Evolutionary conservation across 2,329 filamentous ascomycete species (phyloP), one percentile per base, ranked within the genome.

Genomic region (Xylariales sp.): DNA sequence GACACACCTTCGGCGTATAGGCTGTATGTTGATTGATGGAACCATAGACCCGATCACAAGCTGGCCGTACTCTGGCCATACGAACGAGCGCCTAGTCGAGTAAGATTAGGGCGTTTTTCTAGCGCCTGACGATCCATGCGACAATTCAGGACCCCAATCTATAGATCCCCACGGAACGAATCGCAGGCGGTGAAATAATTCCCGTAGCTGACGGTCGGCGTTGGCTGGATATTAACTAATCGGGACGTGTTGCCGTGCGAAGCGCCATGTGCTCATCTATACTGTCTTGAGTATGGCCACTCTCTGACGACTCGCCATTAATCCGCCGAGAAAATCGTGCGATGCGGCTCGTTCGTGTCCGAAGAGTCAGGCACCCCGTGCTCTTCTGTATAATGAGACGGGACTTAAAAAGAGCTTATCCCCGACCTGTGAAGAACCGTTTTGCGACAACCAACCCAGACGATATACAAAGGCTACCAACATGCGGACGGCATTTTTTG

Each of bases 181-280:
- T 69, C 30, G 69, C 34, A 48, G 65, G 53, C 56, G 64, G 49
- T 60, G 64, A 69, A 65, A 67, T 50, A 74, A 71, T 56, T 73
- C 70, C 69, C 71, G 72, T 69, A 60, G 58, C 57, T 66, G 58
- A 68, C 30, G 63, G 70, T 69, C 71, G 68, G 71, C 67, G 69
- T 54, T 69, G 63, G 60, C 46, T 58, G 50, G 70, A 75, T 68
- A 75, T 76, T 75, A 76, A 74, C 65, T 64, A 66, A 72, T 74
- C 74, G 72, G 72, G 69, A 65, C 72, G 73, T 72, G 62, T 72
- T 72, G 70, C 72, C 72, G 73, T 72, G 66, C 57, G 69, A 70
- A 53, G 69, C 57, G 64, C 64, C 23, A 66, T 64, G 62, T 54
- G 64, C 63, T 41, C 64, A 68, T 73, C 71, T 67, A 67, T 69